These are phyloP conservation scores for Cytospora chrysosperma DNA, from an alignment of 2,329 filamentous ascomycete genomes.

Conservation along the genomic window DNA sequence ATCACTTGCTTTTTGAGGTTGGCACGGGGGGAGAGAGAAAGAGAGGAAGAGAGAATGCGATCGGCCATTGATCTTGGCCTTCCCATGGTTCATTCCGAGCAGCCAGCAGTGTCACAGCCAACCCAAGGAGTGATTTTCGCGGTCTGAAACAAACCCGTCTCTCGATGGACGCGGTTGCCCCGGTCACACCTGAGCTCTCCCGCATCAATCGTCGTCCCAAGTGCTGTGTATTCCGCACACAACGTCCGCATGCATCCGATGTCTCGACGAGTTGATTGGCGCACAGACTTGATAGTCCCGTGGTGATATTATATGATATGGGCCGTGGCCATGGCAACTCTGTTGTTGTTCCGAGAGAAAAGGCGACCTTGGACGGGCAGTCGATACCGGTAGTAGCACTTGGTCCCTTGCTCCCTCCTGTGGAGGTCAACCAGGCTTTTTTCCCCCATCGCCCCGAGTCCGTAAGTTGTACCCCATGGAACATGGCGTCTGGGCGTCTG, in stretches of 20 bases:
- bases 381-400: not conserved
- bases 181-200: not conserved
- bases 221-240: not conserved
- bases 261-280: conserved; percentile 9
- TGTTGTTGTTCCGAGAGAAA: not conserved
- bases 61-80: too few species aligned
- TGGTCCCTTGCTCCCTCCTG: not conserved
- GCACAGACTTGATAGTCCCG: conserved; percentile 1
- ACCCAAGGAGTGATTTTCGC: not conserved
- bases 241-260: not conserved
- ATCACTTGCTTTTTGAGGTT: not conserved
- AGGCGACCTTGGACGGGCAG: not conserved
- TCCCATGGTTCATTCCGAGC: conserved; percentile 1
- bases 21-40: too few species aligned
- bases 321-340: not conserved
- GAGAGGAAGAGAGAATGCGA: too few species aligned
- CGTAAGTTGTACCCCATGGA: not conserved
- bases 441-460: not conserved
- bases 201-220: not conserved
- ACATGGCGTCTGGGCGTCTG: not conserved
- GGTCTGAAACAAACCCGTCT: conserved; percentile 6
- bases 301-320: not conserved
- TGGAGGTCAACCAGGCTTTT: conserved; percentile 1
- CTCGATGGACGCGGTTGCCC: not conserved
- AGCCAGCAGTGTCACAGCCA: not conserved